Percentiles rank a stretch among this genome's conserved stretches.
Evolutionary conservation across 2,329 filamentous ascomycete species (phyloP).

Genomic region (Sporothrix euskadiensis): DNA sequence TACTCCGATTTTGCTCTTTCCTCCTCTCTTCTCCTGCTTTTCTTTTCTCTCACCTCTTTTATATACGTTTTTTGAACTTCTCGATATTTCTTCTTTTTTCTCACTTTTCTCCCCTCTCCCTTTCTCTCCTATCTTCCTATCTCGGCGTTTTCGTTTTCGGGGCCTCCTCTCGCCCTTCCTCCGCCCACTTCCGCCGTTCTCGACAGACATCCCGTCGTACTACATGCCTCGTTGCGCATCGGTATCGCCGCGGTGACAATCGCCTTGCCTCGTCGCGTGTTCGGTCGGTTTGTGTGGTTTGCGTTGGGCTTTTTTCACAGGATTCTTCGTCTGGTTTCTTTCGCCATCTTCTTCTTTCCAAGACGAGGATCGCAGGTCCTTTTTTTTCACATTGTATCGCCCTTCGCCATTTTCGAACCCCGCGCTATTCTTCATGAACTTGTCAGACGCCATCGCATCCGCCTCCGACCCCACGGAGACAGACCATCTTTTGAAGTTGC

Average conservation of each 20-base stretch:
- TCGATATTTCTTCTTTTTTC: neutral
- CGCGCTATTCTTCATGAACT: too few species aligned
- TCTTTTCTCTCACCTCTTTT: neutral
- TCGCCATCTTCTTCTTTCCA: too few species aligned
- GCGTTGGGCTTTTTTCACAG: neutral
- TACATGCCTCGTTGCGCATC: neutral
- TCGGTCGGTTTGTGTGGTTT: slow-evolving; percentile 9
- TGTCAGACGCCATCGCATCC: too few species aligned
- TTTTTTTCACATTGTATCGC: neutral
- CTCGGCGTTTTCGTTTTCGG: neutral
- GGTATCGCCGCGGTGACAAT: slow-evolving; percentile 12
- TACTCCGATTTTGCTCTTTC: neutral
- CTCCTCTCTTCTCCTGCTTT: neutral
- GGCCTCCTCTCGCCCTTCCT: too few species aligned
- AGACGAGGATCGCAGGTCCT: too few species aligned
- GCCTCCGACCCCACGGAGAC: too few species aligned
- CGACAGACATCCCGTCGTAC: neutral
- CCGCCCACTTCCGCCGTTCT: too few species aligned
- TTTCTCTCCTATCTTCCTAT: neutral
- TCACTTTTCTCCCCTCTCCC: neutral
- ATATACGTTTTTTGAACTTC: neutral
- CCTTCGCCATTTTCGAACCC: neutral
- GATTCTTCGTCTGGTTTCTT: too few species aligned
- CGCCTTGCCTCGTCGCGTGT: slow-evolving; percentile 1
- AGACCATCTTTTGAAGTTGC: too few species aligned